Evolutionary conservation across 108 stramenopile genomes (phyloP), one percentile per base, ranked within the genome.

Genomic region (Tribonema minus): DNA sequence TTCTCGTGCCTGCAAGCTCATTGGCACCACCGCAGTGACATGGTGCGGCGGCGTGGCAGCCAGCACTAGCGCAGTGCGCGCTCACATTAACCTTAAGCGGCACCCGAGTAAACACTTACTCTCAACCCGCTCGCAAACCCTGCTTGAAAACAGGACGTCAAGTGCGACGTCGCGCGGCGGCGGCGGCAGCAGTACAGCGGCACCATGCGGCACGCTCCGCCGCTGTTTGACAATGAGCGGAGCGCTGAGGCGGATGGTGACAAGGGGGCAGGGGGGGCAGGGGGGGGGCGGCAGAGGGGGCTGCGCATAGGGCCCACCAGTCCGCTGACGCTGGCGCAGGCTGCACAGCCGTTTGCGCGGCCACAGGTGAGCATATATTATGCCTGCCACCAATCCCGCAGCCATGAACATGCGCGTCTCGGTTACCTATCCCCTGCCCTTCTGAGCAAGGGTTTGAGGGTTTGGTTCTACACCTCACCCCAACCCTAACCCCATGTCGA

Each of bases 121-220:
- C n/a, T n/a, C n/a, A n/a, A n/a, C n/a, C n/a, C n/a, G n/a, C n/a
- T n/a, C n/a, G n/a, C n/a, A n/a, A 54, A 20, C 46, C 20, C 46
- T 54, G 9, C 20, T 9, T 54, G 15, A 54, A 20, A 54, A 54
- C 67, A 67, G 67, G 37, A 78, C 26, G 68, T 69, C 32, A 78
- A 75, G 2, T 37, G 63, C 0, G 73, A 75, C 38, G 38, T 75
- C 40, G 31, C 33, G 32, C 76, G 68, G 20, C 67, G 69, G 38
- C 25, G 60, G 29, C 61, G 38, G 68, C 67, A 67, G 67, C 30
- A 32, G 46, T 20, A 20, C 46, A 54, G 46, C 46, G 20, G 46
- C 46, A 54, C 46, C 9, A 9, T 54, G 20, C 15, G 15, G 46
- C 20, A 54, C 15, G 46, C 46, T 15, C 46, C 20, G 46, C 46